Conservation (phyloP, 805 yeast species). For the Candida chilensis region DNA sequence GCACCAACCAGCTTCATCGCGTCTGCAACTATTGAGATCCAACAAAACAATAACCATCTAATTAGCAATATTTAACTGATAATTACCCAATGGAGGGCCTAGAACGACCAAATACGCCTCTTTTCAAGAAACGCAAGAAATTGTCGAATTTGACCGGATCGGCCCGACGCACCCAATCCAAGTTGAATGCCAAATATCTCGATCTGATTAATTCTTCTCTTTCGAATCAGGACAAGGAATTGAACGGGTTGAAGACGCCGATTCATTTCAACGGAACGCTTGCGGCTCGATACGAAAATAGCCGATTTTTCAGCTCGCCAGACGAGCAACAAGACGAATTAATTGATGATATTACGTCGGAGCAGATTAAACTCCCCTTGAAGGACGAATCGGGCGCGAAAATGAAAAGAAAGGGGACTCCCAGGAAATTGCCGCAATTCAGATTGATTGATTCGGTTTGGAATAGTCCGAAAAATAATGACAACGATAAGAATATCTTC, state of each 20-base stretch:
- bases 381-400: not conserved
- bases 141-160: slow-evolving; percentile 20
- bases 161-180: too few species aligned
- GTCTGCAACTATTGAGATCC: too few species aligned
- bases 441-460: slow-evolving; percentile 1
- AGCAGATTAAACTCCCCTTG: not conserved
- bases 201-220: not conserved
- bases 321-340: too few species aligned
- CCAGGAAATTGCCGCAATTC: not conserved
- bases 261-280: not conserved
- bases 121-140: slow-evolving; percentile 28
- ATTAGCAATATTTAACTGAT: too few species aligned
- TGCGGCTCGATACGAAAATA: too few species aligned
- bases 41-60: too few species aligned
- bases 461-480: too few species aligned
- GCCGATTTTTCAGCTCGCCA: too few species aligned
- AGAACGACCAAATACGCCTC: too few species aligned
- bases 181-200: not conserved
- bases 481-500: not conserved
- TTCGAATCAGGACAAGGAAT: not conserved
- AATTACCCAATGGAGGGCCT: too few species aligned
- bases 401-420: slow-evolving; percentile 1
- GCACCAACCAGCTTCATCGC: too few species aligned
- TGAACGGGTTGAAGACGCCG: not conserved
- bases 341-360: too few species aligned